These are phyloP conservation scores for Trichosporon asahii DNA, from an alignment of 1,284 basidiomycete species.

Conservation along the genomic window DNA sequence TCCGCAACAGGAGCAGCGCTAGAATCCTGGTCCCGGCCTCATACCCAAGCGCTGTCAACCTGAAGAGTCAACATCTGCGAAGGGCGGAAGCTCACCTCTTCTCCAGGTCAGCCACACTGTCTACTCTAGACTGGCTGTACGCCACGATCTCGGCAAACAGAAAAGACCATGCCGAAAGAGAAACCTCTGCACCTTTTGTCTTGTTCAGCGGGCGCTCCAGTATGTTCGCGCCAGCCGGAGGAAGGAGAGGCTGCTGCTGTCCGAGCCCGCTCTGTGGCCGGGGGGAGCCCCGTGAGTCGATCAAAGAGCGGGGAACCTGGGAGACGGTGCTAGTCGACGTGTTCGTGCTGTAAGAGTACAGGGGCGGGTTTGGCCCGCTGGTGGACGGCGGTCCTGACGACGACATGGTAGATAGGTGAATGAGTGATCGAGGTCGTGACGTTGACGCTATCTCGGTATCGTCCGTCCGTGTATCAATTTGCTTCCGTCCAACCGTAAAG, in stretches of 20 bases:
- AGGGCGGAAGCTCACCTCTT: constrained; percentile 56
- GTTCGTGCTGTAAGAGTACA: constrained; percentile 24
- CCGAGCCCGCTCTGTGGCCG: constrained; percentile 10
- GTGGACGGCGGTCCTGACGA: background rate
- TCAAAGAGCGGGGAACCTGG: constrained; percentile 15
- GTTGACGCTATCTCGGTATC: background rate
- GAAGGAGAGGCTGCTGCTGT: background rate
- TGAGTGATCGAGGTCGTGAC: background rate
- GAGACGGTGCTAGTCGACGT: constrained; percentile 19
- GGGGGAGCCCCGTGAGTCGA: constrained; percentile 15
- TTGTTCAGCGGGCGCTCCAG: constrained; percentile 83
- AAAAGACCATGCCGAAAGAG: constrained; percentile 76
- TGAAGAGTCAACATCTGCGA: constrained; percentile 44
- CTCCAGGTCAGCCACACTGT: constrained; percentile 91
- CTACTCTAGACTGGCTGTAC: constrained; percentile 92
- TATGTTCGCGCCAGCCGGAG: constrained; percentile 44
- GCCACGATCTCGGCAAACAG: constrained; percentile 87
- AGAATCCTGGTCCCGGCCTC: constrained; percentile 79
- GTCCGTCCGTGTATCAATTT: too few relatives aligned
- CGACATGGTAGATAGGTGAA: background rate
- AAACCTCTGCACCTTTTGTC: constrained; percentile 73
- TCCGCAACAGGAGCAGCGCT: constrained; percentile 46
- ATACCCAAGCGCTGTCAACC: constrained; percentile 84
- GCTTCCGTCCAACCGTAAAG: background rate
- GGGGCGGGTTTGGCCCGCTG: background rate